Base-by-base conservation (phyloP, 2,329 filamentous ascomycete species). In the Polychaeton citri region DNA sequence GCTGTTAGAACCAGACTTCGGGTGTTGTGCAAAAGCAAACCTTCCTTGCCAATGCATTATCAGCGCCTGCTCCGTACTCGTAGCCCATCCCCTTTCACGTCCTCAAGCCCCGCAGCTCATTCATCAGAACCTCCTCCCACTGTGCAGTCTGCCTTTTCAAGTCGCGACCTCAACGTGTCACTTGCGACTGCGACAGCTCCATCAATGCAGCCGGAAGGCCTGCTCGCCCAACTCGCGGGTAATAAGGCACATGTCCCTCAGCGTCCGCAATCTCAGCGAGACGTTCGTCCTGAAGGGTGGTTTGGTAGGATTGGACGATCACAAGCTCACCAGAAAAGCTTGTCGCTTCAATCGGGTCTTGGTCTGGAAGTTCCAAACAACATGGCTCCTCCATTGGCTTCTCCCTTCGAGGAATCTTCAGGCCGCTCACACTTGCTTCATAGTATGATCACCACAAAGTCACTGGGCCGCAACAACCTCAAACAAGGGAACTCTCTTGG, bases 11-110 rank as follows among this genome's bases (percentile, higher is more conserved):
- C 66, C 43, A 62, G 74, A 41, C 56, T 79, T 17, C 70, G 76
- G 43, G 60, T 70, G 33, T 56, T 79, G 12, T 76, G 73, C 53
- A 74, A 71, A 51, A 64, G 67, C 43, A 74, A 75, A 48, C 72
- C 75, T 38, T 71, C 66, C 5, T 68, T 79, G 34, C 69, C 73
- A 21, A 72, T 74, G 15, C 73, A 79, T 48, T 79, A 79, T 50
- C 72, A 77, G 50, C 67, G 75, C 40, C 62, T 79, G 46, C 61
- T 79, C 42, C 65, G 69, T 42, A 70, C 66, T 24, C 64, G 73
- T 35, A 78, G 70, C 37, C 74, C 75, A 8, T 76, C 74, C 17
- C 74, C 74, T 2, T 65, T 72, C 46, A 54, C 52, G 30, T 57
- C 63, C 19, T 53, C 54, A 9, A 55, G 53, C 37, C 35, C 39